phyloP scores from a whole-genome alignment of 257 asterid species.

The Phtheirospermum japonicum region DNA sequence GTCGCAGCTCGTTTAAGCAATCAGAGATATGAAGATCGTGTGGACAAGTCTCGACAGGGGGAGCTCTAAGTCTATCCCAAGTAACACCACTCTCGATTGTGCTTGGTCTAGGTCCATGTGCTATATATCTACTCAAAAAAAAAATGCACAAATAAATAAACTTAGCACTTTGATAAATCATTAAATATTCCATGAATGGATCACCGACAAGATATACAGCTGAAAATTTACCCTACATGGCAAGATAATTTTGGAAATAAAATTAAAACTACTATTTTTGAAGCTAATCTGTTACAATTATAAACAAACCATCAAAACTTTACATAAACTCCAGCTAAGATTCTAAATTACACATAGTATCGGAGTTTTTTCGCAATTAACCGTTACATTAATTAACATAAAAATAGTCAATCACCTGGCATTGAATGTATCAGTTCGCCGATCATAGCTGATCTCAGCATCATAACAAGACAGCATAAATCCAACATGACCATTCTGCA shows the following conservation, averaged over 20 bases:
- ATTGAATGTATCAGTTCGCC: conserved; percentile 46
- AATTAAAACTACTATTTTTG: not conserved
- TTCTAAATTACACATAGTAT: too few relatives aligned
- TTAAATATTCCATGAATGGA: not conserved
- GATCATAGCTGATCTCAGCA: conserved; percentile 65
- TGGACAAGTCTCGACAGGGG: conserved; percentile 56
- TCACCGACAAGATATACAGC: not conserved
- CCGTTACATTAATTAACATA: too few relatives aligned
- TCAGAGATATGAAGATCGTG: conserved; percentile 68
- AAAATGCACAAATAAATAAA: not conserved
- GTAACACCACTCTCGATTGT: conserved; percentile 69
- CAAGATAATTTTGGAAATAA: not conserved
- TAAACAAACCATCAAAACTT: not conserved
- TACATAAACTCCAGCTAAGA: too few relatives aligned
- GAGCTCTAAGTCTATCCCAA: conserved; percentile 82
- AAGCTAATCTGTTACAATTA: not conserved
- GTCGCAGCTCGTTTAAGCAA: conserved; percentile 64
- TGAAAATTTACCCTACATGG: not conserved
- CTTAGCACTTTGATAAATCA: conserved; percentile 20
- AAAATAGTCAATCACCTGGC: conserved; percentile 70
- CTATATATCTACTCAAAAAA: conserved; percentile 54
- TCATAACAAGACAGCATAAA: conserved; percentile 73
- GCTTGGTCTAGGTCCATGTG: conserved; percentile 72
- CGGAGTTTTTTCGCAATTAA: too few relatives aligned
- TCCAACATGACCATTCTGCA: conserved; percentile 75